Percentiles rank a stretch among this genome's conserved stretches.
Evolutionary conservation across 371 early-diverging fungal genomes (phyloP).

Genomic region (Rhizopus delemar): DNA sequence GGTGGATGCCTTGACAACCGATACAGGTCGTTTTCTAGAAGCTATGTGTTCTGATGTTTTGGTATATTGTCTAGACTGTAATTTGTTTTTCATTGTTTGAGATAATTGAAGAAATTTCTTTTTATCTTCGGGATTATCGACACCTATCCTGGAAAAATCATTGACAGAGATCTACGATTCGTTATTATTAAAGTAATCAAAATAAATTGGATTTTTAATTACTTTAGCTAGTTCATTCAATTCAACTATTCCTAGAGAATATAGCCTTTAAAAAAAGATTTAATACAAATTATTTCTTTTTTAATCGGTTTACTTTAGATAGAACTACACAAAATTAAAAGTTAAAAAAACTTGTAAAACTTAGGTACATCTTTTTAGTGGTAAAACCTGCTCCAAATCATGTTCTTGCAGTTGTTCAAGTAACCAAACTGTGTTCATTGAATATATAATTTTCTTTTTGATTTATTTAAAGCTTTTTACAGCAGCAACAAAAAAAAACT

Average conservation of each 20-base stretch:
- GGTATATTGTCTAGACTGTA: background rate
- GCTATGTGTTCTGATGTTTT: background rate
- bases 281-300: background rate
- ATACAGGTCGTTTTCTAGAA: conserved; percentile 6
- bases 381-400: background rate
- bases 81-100: background rate
- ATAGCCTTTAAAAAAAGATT: conserved; percentile 12
- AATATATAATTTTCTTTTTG: background rate
- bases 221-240: conserved; percentile 18
- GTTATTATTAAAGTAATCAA: background rate
- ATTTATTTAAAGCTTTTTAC: background rate
- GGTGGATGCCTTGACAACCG: background rate
- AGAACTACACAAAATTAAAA: background rate
- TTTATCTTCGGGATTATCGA: conserved; percentile 22
- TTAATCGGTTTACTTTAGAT: background rate
- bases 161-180: conserved; percentile 15
- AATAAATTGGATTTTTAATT: background rate
- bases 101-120: conserved; percentile 5
- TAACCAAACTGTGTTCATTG: background rate
- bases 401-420: background rate
- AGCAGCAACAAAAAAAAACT: background rate
- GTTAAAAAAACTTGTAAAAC: background rate
- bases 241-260: conserved; percentile 17
- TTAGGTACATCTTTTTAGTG: background rate
- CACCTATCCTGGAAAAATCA: conserved; percentile 23